phyloP scores from a whole-genome alignment of 2,329 filamentous ascomycete species.

The Harringtonia lauricola region DNA sequence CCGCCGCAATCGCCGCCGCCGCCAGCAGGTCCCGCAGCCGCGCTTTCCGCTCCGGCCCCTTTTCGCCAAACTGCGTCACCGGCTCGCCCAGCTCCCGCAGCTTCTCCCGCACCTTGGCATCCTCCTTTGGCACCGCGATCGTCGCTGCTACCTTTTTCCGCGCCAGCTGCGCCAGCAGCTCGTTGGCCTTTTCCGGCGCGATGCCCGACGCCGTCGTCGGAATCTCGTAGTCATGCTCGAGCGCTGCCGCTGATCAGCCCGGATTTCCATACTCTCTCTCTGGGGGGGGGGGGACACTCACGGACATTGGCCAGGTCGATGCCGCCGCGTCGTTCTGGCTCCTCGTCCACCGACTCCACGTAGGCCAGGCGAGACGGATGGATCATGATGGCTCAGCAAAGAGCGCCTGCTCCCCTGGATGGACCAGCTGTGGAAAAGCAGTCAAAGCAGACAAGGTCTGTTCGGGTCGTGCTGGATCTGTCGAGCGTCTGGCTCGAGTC shows the following conservation, averaged over 20 bases:
- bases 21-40: constrained; percentile 67
- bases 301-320: constrained; percentile 36
- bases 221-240: constrained; percentile 78
- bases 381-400: constrained; percentile 36
- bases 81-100: constrained; percentile 86
- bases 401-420: no score
- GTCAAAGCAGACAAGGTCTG: not conserved
- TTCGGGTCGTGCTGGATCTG: not conserved
- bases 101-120: constrained; percentile 69
- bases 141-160: constrained; percentile 82
- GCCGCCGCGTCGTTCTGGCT: not conserved
- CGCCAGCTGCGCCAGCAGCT: constrained; percentile 78
- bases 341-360: constrained; percentile 47
- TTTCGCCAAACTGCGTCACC: constrained; percentile 89
- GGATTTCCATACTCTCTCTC: no score
- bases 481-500: no score
- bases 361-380: constrained; percentile 89
- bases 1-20: not conserved
- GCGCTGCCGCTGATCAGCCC: constrained; percentile 19
- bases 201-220: constrained; percentile 54
- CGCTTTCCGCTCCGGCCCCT: constrained; percentile 73
- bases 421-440: not conserved
- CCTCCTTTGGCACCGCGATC: constrained; percentile 85
- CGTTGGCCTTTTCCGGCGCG: constrained; percentile 71
- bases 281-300: no score